Evolutionary conservation across 2,329 filamentous ascomycete genomes (phyloP).

Genomic region (Colletotrichum horii): DNA sequence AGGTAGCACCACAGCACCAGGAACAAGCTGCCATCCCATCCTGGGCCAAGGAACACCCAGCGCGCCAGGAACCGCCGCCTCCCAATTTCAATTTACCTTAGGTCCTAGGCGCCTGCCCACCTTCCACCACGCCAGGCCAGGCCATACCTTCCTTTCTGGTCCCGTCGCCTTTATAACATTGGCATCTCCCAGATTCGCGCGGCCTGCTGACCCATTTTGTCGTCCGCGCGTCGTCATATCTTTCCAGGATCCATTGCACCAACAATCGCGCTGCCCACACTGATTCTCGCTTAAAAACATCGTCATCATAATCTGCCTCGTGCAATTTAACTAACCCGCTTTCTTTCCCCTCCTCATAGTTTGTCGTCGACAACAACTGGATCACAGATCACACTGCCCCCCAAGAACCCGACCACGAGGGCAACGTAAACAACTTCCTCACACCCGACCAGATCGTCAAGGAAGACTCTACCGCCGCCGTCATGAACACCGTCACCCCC

Average conservation of each 20-base stretch:
- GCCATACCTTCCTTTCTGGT: background rate
- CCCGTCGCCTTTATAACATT: constrained; percentile 16
- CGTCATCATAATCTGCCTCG: background rate
- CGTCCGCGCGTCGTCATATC: constrained; percentile 19
- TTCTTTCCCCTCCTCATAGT: constrained; percentile 58
- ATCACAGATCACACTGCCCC: constrained; percentile 80
- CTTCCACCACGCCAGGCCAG: background rate
- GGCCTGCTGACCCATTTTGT: constrained; percentile 7
- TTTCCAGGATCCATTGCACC: constrained; percentile 16
- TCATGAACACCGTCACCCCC: constrained; percentile 72
- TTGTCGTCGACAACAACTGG: constrained; percentile 94
- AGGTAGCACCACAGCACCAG: background rate
- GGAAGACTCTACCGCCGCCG: constrained; percentile 50
- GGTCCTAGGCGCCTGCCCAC: constrained; percentile 1
- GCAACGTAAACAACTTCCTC: constrained; percentile 94
- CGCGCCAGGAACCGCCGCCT: constrained; percentile 16
- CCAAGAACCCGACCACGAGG: constrained; percentile 80
- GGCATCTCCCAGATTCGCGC: constrained; percentile 11
- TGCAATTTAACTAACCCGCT: constrained; percentile 15
- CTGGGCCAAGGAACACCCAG: background rate
- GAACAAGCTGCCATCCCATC: constrained; percentile 10
- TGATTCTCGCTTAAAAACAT: constrained; percentile 17
- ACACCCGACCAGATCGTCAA: constrained; percentile 71
- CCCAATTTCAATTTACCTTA: constrained; percentile 16
- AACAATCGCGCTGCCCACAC: constrained; percentile 9